These are phyloP conservation scores for Dinochytrium kinnereticum DNA, from an alignment of 371 early-diverging fungal genomes.

Conservation along the genomic window DNA sequence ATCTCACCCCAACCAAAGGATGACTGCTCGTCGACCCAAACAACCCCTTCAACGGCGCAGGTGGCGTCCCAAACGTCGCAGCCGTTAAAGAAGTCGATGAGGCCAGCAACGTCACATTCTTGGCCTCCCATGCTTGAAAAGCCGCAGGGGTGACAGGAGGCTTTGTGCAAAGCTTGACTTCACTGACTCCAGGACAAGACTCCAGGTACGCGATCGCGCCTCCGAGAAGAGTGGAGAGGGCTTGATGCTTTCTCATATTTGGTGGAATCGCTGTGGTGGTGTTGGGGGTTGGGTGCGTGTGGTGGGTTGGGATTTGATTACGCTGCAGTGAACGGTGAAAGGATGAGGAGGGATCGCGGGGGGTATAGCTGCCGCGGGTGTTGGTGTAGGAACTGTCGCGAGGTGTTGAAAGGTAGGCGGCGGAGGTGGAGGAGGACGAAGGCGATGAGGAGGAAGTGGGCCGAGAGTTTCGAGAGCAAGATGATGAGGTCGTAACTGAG, in stretches of 20 bases:
- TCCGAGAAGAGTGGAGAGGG: constrained; percentile 33
- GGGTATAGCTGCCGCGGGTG: background rate
- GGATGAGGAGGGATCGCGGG: background rate
- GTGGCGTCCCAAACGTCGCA: background rate
- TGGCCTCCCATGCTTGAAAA: constrained; percentile 12
- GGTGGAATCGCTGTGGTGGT: constrained; percentile 16
- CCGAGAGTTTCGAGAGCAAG: background rate
- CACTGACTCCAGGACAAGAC: constrained; percentile 36
- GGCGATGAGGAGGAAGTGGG: background rate
- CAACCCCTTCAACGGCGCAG: background rate
- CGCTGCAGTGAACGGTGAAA: no score
- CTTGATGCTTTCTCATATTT: constrained; percentile 20
- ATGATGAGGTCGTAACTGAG: background rate
- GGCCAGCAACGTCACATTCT: background rate
- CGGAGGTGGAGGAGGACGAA: background rate
- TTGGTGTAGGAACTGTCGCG: background rate
- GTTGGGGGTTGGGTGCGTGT: background rate
- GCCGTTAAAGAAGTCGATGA: background rate
- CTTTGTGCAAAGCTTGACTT: constrained; percentile 23
- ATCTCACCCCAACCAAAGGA: background rate
- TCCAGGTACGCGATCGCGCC: constrained; percentile 38
- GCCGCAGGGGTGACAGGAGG: constrained; percentile 2
- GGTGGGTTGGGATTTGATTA: background rate
- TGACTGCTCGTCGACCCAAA: background rate
- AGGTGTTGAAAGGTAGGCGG: background rate